Evolutionary conservation across 148 eudicot species (phyloP).

Genomic region (Simmondsia chinensis): DNA sequence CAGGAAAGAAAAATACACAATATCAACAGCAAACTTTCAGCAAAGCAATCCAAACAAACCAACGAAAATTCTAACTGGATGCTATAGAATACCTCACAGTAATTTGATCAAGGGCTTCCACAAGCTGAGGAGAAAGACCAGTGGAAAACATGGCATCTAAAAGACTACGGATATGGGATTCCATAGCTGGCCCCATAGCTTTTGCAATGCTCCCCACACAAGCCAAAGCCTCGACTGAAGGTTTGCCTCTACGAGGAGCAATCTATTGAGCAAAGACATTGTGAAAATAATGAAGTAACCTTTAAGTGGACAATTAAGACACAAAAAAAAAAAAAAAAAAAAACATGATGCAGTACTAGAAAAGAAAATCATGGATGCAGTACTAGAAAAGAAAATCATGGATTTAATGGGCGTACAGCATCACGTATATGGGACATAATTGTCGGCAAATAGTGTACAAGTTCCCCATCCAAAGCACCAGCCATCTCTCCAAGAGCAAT

Average conservation of each 20-base stretch:
- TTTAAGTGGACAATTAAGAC: neutral
- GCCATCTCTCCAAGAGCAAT: conserved; percentile 99
- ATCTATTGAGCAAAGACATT: conserved; percentile 37
- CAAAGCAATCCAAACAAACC: neutral
- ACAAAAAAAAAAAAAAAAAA: neutral
- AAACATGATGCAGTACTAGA: conserved; percentile 1
- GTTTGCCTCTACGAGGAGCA: conserved; percentile 97
- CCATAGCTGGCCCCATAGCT: conserved; percentile 90
- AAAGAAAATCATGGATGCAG: too few relatives aligned
- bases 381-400: too few relatives aligned
- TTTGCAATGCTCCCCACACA: conserved; percentile 93
- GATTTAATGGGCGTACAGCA: conserved; percentile 90
- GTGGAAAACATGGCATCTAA: conserved; percentile 90
- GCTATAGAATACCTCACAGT: conserved; percentile 42
- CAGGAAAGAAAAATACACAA: neutral
- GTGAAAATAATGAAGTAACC: conserved; percentile 1
- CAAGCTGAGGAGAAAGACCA: conserved; percentile 76
- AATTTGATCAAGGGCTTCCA: conserved; percentile 77
- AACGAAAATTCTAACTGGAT: too few relatives aligned
- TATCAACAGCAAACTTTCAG: neutral
- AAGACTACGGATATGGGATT: conserved; percentile 75
- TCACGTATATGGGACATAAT: conserved; percentile 89
- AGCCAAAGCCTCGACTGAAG: conserved; percentile 89
- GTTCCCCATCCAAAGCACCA: conserved; percentile 97
- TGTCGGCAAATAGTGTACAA: conserved; percentile 90